These are phyloP conservation scores for Chrysochromulina parva DNA, from an alignment of 78 protist species.

Conservation along the genomic window DNA sequence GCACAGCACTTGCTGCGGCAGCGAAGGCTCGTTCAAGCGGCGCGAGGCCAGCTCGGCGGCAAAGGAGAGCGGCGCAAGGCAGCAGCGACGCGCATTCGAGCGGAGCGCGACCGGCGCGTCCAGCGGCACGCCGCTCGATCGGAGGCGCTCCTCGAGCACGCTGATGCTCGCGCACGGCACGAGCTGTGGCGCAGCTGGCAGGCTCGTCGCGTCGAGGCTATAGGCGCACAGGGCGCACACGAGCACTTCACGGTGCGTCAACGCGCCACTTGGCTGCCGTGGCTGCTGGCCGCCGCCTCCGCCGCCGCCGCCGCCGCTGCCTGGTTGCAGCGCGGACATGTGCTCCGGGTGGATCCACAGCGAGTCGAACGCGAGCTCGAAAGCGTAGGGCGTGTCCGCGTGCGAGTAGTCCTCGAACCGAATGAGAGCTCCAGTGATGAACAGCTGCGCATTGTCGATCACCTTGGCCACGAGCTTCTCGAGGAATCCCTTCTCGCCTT, in stretches of 20 bases:
- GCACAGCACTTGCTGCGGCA: background rate
- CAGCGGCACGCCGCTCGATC: background rate
- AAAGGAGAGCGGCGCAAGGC: background rate
- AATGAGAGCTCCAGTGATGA: background rate
- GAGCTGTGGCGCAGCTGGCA: background rate
- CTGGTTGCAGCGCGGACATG: background rate
- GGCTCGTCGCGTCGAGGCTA: background rate
- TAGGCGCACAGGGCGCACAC: constrained; percentile 18
- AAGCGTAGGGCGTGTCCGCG: background rate
- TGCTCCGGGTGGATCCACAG: constrained; percentile 13
- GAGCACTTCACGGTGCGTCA: constrained; percentile 3
- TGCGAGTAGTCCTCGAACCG: constrained; percentile 16
- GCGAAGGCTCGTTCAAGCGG: background rate
- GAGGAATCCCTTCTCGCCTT: background rate
- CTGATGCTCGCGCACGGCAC: background rate
- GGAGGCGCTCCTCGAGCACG: background rate
- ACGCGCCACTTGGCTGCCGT: too few species aligned
- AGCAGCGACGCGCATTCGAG: background rate
- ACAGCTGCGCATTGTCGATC: background rate
- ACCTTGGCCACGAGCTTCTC: background rate
- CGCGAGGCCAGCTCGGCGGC: background rate
- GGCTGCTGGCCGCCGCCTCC: too few species aligned
- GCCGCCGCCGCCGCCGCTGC: too few species aligned
- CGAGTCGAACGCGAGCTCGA: background rate
- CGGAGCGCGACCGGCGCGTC: constrained; percentile 8